These are phyloP conservation scores for Rhinocladiella mackenziei DNA, from an alignment of 2,329 filamentous ascomycete species.

Conservation along the genomic window DNA sequence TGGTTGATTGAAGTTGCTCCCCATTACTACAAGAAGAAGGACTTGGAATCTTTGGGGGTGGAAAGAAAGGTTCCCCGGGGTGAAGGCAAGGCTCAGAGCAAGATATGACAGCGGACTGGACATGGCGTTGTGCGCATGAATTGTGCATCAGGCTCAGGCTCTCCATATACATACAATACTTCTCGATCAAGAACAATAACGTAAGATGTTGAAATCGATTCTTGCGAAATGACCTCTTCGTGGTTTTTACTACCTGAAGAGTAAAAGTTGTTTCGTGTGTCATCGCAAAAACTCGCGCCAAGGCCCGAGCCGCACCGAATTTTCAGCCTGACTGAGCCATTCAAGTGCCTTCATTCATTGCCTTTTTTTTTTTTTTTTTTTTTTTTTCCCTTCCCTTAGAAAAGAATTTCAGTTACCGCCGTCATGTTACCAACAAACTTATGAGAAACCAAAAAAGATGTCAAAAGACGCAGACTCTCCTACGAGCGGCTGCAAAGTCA, in stretches of 20 bases:
- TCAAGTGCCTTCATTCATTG: too few relatives aligned
- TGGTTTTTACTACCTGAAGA: too few relatives aligned
- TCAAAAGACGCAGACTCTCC: slow-evolving; percentile 15
- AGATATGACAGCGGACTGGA: slow-evolving; percentile 15
- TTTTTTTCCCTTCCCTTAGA: neutral
- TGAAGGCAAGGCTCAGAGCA: slow-evolving; percentile 38
- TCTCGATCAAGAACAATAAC: too few relatives aligned
- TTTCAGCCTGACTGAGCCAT: too few relatives aligned
- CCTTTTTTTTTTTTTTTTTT: too few relatives aligned
- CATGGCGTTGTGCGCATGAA: neutral
- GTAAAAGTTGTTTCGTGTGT: too few relatives aligned
- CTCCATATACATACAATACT: too few relatives aligned
- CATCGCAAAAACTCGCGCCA: too few relatives aligned
- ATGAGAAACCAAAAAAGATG: slow-evolving; percentile 10
- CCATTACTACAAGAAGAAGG: slow-evolving; percentile 90
- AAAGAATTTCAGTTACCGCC: neutral
- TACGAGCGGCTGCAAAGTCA: slow-evolving; percentile 95
- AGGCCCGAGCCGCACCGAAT: too few relatives aligned
- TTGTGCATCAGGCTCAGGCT: too few relatives aligned
- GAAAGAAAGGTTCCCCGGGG: slow-evolving; percentile 71
- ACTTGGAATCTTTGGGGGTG: slow-evolving; percentile 72
- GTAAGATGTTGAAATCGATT: too few relatives aligned
- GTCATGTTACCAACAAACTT: slow-evolving; percentile 2
- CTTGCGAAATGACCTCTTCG: too few relatives aligned
- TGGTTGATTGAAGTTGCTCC: slow-evolving; percentile 90